Base-by-base conservation (phyloP, 2,329 filamentous ascomycete genomes). In the Aureobasidium sp. region DNA sequence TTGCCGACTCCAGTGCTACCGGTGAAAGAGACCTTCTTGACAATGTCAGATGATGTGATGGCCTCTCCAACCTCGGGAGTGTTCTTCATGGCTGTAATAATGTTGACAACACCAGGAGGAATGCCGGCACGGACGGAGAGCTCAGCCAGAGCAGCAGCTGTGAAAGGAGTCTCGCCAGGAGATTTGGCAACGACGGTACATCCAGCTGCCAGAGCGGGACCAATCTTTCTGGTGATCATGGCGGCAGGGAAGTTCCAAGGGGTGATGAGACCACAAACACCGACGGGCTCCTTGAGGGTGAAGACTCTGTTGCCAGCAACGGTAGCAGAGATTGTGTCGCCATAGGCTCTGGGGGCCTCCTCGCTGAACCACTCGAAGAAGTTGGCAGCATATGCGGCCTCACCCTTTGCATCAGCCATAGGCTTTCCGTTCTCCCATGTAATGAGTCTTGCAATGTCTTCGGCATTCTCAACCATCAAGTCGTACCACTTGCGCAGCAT, bases 1-100 rank as follows among this genome's bases (percentile, higher is more conserved):
- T 82, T 85, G 27, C 84, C 84, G 4, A 87, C 84, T 48, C 79
- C 79, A 0, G 84, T 87, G 37, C 80, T 84, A 55, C 94, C 94
- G 0, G 94, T 97, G 75, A 99, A 99, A 15, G 91, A 96, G 47
- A 97, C 83, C 76, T 97, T 97, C 73, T 88, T 88, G 66, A 99
- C 81, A 2, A 82, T 85, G 3, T 88, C 84, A 70, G 87, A 85
- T 0, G 88, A 88, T 12, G 91, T 95, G 61, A 97, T 81, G 23
- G 84, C 77, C 73, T 87, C 80, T 62, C 93, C 93, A 3, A 97
- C 83, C 67, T 87, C 86, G 13, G 87, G 80, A 0, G 91, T 97
- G 75, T 96, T 94, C 60, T 87, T 78, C 4, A 89, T 76, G 0
- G 90, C 83, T 2, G 91, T 95, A 62, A 99, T 82, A 62, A 97